phyloP scores from a whole-genome alignment of 1,284 basidiomycete genomes.

The Agroathelia rolfsii region DNA sequence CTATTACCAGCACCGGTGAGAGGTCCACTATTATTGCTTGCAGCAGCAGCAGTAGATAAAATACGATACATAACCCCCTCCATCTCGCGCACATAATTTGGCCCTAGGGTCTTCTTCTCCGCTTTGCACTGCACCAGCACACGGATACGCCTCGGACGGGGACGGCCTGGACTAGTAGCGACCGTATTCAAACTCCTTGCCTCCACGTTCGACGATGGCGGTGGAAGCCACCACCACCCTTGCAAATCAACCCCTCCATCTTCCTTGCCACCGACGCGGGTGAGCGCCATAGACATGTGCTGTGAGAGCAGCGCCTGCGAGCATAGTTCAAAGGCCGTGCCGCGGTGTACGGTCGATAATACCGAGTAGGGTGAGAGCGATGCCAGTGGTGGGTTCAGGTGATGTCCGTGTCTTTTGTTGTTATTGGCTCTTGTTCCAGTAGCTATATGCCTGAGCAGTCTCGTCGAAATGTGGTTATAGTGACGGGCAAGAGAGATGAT shows the following conservation, averaged over 20 bases:
- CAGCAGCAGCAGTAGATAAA: constrained; percentile 9
- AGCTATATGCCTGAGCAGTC: too few species aligned
- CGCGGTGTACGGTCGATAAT: constrained; percentile 44
- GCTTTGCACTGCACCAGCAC: constrained; percentile 90
- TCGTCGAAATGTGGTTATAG: too few species aligned
- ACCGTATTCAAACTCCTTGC: background rate
- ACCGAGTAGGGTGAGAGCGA: too few species aligned
- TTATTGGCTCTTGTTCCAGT: too few species aligned
- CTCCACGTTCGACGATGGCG: constrained; percentile 10
- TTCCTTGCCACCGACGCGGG: constrained; percentile 66
- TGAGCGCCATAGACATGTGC: constrained; percentile 70
- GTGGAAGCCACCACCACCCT: constrained; percentile 87
- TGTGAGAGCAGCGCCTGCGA: constrained; percentile 51
- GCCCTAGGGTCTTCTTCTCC: constrained; percentile 68
- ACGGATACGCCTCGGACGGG: constrained; percentile 40
- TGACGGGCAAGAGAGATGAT: too few species aligned
- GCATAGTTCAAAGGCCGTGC: constrained; percentile 68
- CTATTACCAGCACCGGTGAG: too few species aligned
- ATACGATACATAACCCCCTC: constrained; percentile 69
- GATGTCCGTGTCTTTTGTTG: too few species aligned
- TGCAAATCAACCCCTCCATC: constrained; percentile 86
- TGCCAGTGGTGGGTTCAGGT: too few species aligned
- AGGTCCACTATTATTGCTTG: too few species aligned
- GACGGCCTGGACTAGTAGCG: constrained; percentile 12
- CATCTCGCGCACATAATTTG: constrained; percentile 76